Conservation (phyloP, 768 basidiomycete species). For the Pleurotus sapidus region DNA sequence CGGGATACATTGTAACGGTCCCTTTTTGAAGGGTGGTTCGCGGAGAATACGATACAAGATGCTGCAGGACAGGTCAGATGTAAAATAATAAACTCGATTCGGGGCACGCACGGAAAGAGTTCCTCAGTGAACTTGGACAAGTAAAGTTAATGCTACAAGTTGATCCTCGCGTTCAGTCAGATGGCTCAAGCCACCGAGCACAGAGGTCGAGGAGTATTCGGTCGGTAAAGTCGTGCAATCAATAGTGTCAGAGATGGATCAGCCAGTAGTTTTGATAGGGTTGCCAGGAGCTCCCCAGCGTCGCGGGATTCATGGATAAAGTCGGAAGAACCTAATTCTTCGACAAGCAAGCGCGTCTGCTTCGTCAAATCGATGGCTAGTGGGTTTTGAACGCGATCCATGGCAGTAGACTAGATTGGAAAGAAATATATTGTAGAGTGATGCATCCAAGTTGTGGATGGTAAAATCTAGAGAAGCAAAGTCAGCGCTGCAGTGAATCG, state of each 20-base stretch:
- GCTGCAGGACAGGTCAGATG: slow-evolving; percentile 30
- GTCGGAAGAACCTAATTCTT: slow-evolving; percentile 40
- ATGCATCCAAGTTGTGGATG: not conserved
- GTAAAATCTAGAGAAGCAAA: too few relatives aligned
- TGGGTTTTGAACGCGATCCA: slow-evolving; percentile 45
- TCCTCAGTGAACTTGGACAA: slow-evolving; percentile 69
- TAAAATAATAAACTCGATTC: slow-evolving; percentile 10
- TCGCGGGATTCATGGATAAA: slow-evolving; percentile 40
- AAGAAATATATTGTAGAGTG: not conserved
- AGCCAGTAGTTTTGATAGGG: slow-evolving; percentile 59
- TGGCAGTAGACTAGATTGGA: not conserved
- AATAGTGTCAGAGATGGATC: slow-evolving; percentile 58
- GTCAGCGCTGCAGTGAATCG: too few relatives aligned
- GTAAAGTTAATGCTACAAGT: slow-evolving; percentile 55
- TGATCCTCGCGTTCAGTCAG: slow-evolving; percentile 46
- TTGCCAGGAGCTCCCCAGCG: slow-evolving; percentile 41
- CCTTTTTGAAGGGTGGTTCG: slow-evolving; percentile 38
- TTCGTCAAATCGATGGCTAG: slow-evolving; percentile 54
- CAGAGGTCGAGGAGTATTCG: slow-evolving; percentile 78
- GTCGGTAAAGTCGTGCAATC: slow-evolving; percentile 68
- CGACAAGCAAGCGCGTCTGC: slow-evolving; percentile 48
- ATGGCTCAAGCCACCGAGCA: slow-evolving; percentile 73
- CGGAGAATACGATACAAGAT: slow-evolving; percentile 52
- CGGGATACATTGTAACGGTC: slow-evolving; percentile 52
- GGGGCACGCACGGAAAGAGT: slow-evolving; percentile 59